phyloP scores from a whole-genome alignment of 257 asterid species.

The Penstemon barbatus region DNA sequence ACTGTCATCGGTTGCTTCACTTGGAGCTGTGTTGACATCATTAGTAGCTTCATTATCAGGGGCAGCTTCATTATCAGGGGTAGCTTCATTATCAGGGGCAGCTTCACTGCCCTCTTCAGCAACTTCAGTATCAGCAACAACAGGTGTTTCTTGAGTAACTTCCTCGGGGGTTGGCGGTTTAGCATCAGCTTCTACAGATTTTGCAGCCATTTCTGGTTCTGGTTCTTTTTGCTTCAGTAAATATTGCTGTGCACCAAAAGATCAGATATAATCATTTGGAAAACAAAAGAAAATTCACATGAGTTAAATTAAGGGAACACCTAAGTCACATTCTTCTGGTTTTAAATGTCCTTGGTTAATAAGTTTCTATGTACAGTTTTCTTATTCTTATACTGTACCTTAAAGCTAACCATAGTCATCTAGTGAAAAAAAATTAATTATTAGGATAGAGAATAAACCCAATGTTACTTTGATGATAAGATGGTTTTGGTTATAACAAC shows the following conservation, averaged over 20 bases:
- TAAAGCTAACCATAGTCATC: constrained; percentile 13
- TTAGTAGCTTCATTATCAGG: constrained; percentile 47
- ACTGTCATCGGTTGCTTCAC: constrained; percentile 47
- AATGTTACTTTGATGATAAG: background rate
- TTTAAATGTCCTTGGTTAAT: background rate
- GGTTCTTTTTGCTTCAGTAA: constrained; percentile 58
- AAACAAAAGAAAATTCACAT: constrained; percentile 5
- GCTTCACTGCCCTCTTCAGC: constrained; percentile 46
- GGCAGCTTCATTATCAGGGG: constrained; percentile 30
- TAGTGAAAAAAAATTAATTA: background rate
- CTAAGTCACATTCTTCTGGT: constrained; percentile 1
- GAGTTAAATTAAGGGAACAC: background rate
- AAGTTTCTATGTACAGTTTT: constrained; percentile 5
- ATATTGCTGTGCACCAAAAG: constrained; percentile 54
- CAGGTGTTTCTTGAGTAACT: constrained; percentile 42
- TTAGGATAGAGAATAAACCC: background rate
- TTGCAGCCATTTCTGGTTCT: constrained; percentile 28
- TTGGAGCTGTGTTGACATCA: constrained; percentile 27
- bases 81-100: constrained; percentile 38
- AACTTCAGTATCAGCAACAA: constrained; percentile 46
- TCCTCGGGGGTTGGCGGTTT: constrained; percentile 46
- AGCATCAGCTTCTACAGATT: constrained; percentile 55
- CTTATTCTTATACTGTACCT: background rate
- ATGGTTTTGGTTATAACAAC: background rate
- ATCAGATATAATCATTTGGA: background rate